Evolutionary conservation across 2,329 filamentous ascomycete species (phyloP).

Genomic region (Epichloe elymi): DNA sequence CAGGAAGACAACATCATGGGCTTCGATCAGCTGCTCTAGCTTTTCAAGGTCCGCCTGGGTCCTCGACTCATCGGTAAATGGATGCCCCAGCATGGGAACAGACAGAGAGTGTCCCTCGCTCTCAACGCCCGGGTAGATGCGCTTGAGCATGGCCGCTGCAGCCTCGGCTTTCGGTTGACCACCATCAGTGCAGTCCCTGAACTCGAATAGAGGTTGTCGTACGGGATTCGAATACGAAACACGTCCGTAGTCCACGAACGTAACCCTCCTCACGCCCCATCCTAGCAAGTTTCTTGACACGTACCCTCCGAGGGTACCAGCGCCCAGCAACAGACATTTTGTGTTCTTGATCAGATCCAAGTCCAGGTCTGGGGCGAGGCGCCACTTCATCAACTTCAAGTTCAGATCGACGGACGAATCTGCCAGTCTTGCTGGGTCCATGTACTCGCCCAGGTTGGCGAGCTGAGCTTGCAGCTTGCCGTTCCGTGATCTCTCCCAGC

Average conservation of each 20-base stretch:
- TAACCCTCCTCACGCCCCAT: slow-evolving; percentile 92
- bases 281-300: slow-evolving; percentile 85
- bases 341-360: slow-evolving; percentile 81
- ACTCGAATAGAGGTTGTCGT: slow-evolving; percentile 82
- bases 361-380: slow-evolving; percentile 77
- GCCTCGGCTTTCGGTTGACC: slow-evolving; percentile 71
- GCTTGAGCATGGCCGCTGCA: slow-evolving; percentile 65
- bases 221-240: slow-evolving; percentile 97
- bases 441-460: slow-evolving; percentile 79
- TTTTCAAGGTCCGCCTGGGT: slow-evolving; percentile 63
- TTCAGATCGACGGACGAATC: slow-evolving; percentile 95
- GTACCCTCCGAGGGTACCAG: slow-evolving; percentile 87
- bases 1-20: slow-evolving; percentile 89
- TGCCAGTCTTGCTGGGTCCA: slow-evolving; percentile 78
- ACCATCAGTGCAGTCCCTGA: slow-evolving; percentile 76
- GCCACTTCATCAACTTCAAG: slow-evolving; percentile 97
- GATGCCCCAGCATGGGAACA: slow-evolving; percentile 92
- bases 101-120: slow-evolving; percentile 67
- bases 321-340: slow-evolving; percentile 80
- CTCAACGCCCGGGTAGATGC: slow-evolving; percentile 86
- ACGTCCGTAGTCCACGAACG: slow-evolving; percentile 83
- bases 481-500: slow-evolving; percentile 77
- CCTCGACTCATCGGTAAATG: slow-evolving; percentile 58
- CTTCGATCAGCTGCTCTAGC: slow-evolving; percentile 60
- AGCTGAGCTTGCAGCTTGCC: slow-evolving; percentile 67